Percentiles rank a stretch among this genome's conserved stretches.
Evolutionary conservation across 2,329 filamentous ascomycete genomes (phyloP).

Genomic region (Monosporascus sp.): DNA sequence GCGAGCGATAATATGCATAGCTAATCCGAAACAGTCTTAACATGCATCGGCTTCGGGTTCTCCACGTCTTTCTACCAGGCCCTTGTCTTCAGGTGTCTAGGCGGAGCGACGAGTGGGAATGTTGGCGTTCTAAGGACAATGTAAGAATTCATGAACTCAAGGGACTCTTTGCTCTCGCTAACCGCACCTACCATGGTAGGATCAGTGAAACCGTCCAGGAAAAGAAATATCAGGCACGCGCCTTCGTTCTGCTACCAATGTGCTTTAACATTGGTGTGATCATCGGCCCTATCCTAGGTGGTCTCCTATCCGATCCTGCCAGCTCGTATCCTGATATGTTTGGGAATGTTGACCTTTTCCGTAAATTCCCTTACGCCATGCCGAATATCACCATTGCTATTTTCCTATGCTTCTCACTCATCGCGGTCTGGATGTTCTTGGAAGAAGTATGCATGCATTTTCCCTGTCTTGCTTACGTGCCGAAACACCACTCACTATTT

Average conservation of each 20-base stretch:
- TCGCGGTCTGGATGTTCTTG: slow-evolving; percentile 43
- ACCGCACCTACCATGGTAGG: slow-evolving; percentile 18
- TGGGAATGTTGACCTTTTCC: slow-evolving; percentile 39
- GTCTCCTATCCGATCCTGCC: slow-evolving; percentile 40
- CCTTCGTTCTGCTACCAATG: slow-evolving; percentile 50
- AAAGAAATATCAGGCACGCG: slow-evolving; percentile 38
- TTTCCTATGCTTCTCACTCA: slow-evolving; percentile 38
- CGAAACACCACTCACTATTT: background rate
- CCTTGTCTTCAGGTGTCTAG: slow-evolving; percentile 57
- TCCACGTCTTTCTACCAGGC: slow-evolving; percentile 57
- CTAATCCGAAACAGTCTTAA: slow-evolving; percentile 34
- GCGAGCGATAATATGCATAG: background rate
- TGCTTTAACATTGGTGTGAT: slow-evolving; percentile 66
- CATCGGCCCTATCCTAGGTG: slow-evolving; percentile 48
- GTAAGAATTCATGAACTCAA: slow-evolving; percentile 26
- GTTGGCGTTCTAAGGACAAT: slow-evolving; percentile 71
- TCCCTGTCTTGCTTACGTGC: no score
- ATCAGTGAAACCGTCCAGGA: slow-evolving; percentile 39
- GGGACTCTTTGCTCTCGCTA: background rate
- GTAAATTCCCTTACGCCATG: slow-evolving; percentile 45
- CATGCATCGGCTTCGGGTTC: slow-evolving; percentile 66
- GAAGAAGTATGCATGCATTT: slow-evolving; percentile 39
- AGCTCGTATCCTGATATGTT: slow-evolving; percentile 39
- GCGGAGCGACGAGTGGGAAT: slow-evolving; percentile 67
- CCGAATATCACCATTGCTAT: slow-evolving; percentile 49